Evolutionary conservation across 164 flowering plant genomes (phyloP).

Genomic region (Vitis vinifera): DNA sequence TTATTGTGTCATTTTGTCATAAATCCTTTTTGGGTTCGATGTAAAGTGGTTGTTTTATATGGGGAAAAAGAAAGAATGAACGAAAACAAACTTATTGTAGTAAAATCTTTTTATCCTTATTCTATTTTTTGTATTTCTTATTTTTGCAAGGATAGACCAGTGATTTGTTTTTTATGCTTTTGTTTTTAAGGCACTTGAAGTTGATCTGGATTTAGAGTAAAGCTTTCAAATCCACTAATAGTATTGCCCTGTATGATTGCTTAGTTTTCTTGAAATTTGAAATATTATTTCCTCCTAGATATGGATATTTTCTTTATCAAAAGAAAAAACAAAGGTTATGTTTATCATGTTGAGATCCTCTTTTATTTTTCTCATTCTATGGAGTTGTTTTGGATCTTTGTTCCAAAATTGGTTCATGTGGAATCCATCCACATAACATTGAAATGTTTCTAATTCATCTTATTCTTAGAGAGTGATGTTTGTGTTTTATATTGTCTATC

Average conservation of each 20-base stretch:
- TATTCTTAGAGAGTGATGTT: too few species aligned
- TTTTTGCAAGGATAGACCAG: not conserved
- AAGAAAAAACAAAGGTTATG: too few species aligned
- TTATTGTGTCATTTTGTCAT: not conserved
- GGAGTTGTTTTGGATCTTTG: too few species aligned
- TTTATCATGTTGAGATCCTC: too few species aligned
- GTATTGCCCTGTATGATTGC: not conserved
- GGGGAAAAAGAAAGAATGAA: too few species aligned
- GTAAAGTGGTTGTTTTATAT: not conserved
- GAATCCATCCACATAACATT: too few species aligned
- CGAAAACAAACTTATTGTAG: not conserved
- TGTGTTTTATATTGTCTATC: not conserved
- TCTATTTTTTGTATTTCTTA: not conserved
- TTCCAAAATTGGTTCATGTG: too few species aligned
- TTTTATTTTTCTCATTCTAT: too few species aligned
- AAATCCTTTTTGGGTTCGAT: constrained; percentile 16
- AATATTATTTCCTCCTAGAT: too few species aligned
- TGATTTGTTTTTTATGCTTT: constrained; percentile 1
- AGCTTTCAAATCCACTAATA: not conserved
- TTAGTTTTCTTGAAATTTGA: too few species aligned
- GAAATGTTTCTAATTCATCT: too few species aligned
- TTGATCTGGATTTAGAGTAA: not conserved
- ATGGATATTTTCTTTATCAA: too few species aligned
- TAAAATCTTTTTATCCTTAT: not conserved
- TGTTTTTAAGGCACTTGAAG: not conserved